A percentile compares a stretch with the other conserved stretches of the same genome.
Evolutionary conservation across 805 yeast genomes (phyloP).

Genomic region (Brettanomyces bruxellensis): DNA sequence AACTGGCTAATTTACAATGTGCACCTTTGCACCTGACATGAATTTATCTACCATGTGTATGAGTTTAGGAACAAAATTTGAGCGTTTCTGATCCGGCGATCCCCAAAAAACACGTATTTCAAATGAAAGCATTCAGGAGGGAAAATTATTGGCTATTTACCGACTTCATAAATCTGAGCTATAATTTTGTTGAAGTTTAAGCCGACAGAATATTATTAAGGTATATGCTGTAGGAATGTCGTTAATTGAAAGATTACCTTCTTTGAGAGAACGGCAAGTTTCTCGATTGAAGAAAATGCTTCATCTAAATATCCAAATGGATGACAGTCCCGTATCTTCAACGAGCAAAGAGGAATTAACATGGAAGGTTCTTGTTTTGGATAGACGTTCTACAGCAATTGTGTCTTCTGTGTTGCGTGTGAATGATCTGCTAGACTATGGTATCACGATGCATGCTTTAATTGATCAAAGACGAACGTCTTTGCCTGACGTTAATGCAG

Average conservation of each 20-base stretch:
- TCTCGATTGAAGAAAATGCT: slow-evolving; percentile 69
- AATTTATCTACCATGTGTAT: too few relatives aligned
- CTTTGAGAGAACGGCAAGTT: slow-evolving; percentile 23
- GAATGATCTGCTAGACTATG: slow-evolving; percentile 81
- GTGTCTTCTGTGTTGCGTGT: slow-evolving; percentile 89
- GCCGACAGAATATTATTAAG: not conserved
- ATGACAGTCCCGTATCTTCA: slow-evolving; percentile 41
- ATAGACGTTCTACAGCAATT: slow-evolving; percentile 70
- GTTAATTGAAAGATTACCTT: slow-evolving; percentile 7
- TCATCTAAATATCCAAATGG: slow-evolving; percentile 71
- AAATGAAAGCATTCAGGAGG: too few relatives aligned
- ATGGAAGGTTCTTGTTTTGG: slow-evolving; percentile 90
- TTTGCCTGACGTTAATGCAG: slow-evolving; percentile 88
- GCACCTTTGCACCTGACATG: too few relatives aligned
- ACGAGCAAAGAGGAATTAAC: slow-evolving; percentile 56
- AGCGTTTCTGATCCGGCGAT: too few relatives aligned
- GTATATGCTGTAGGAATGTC: slow-evolving; percentile 9
- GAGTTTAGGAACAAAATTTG: too few relatives aligned
- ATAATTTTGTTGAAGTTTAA: not conserved
- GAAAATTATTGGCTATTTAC: too few relatives aligned
- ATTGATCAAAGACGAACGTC: slow-evolving; percentile 68
- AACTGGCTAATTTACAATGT: too few relatives aligned
- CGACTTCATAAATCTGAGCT: too few relatives aligned
- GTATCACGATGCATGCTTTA: slow-evolving; percentile 82
- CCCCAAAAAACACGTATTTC: too few relatives aligned